Evolutionary conservation across 495 filamentous ascomycete species (phyloP), one percentile per base, ranked within the genome.

Genomic region (Lasiosphaeria ovina): DNA sequence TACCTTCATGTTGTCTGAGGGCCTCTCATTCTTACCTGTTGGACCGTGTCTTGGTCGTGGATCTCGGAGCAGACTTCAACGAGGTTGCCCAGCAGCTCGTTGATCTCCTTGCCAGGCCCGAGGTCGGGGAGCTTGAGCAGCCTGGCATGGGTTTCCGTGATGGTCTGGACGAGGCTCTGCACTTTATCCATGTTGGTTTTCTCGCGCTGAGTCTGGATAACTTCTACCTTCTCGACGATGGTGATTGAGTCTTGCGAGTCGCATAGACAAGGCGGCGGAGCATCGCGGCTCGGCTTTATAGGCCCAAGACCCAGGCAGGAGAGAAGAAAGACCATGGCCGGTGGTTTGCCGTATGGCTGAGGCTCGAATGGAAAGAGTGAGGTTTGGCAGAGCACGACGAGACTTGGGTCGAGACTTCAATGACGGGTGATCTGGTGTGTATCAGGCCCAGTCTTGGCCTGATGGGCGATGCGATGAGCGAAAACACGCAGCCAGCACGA

Each of bases 41-140:
- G 36, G 4, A 69, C 61, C 3, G 61, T 55, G 1, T 65, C 65
- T 50, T 51, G 62, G 34, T 64, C 60, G 55, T 67, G 55, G 12
- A 66, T 71, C 17, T 69, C 52, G 11, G 62, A 62, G 51, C 69
- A 71, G 34, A 69, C 36, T 3, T 55, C 32, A 14, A 71, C 69
- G 33, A 71, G 67, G 16, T 63, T 62, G 10, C 66, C 64, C 3
- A 71, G 49, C 3, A 69, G 62, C 1, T 61, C 51, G 53, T 71
- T 69, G 55, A 71, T 66, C 4, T 35, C 44, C 1, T 57, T 33
- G 17, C 62, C 62, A 0, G 69, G 69, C 4, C 54, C 51, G 31
- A 65, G 50, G 11, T 64, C 12, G 34, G 0, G 59, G 42, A 71
- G 69, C 9, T 62, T 51, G 36, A 65, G 51, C 17, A 71, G 61